Conservation (phyloP, 129 eudicot genomes). For the Mikania micrantha region DNA sequence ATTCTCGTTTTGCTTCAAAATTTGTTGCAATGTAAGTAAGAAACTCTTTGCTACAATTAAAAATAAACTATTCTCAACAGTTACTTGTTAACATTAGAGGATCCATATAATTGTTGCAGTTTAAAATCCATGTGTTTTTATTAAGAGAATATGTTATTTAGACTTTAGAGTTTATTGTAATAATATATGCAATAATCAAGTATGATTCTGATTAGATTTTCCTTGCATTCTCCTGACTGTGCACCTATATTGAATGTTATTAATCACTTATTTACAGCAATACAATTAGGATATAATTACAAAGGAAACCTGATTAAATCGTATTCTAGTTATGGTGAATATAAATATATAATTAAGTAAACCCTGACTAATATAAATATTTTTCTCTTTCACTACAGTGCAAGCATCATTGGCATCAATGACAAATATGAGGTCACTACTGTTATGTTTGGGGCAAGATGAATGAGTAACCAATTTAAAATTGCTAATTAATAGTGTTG, state of each 20-base stretch:
- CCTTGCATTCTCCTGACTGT: too few species aligned
- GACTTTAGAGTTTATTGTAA: too few species aligned
- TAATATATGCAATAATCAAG: too few species aligned
- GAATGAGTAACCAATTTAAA: neutral
- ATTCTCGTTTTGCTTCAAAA: neutral
- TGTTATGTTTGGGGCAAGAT: neutral
- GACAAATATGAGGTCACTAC: neutral
- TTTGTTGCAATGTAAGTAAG: neutral
- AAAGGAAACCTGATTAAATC: too few species aligned
- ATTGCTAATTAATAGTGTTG: neutral
- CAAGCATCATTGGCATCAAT: neutral
- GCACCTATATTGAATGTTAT: too few species aligned
- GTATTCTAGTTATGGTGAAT: too few species aligned
- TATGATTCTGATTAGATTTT: too few species aligned
- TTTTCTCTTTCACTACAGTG: neutral
- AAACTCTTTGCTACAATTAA: neutral
- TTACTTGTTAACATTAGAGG: neutral
- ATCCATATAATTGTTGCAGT: neutral
- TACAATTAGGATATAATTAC: too few species aligned
- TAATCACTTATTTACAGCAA: too few species aligned
- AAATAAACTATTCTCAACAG: neutral
- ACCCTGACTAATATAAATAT: too few species aligned
- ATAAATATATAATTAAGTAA: too few species aligned
- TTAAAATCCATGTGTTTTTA: neutral
- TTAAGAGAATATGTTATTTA: too few species aligned